Percentiles rank a stretch among this genome's conserved stretches.
These are phyloP conservation scores for Phytophthora lateralis DNA, from an alignment of 352 stramenopile genomes.

Conservation along the genomic window DNA sequence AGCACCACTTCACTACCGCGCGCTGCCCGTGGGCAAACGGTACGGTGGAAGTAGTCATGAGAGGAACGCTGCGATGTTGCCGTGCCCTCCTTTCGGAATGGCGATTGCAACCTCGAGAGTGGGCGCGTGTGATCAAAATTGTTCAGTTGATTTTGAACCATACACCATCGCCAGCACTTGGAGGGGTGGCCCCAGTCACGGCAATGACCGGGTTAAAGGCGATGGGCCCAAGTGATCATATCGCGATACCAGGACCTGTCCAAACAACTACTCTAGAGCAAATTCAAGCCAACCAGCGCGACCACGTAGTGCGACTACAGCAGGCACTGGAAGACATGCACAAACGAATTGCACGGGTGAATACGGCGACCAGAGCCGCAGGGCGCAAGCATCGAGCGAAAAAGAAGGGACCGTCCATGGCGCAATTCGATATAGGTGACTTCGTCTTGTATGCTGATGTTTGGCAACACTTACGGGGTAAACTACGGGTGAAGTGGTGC, in stretches of 20 bases:
- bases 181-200: no score
- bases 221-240: neutral
- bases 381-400: no score
- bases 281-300: neutral
- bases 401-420: neutral
- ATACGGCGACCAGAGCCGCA: no score
- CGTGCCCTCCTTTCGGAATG: neutral
- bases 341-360: neutral
- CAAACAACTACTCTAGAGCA: neutral
- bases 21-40: no score
- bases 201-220: no score
- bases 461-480: neutral
- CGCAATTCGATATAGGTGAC: constrained; percentile 23
- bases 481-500: constrained; percentile 19
- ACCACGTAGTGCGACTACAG: neutral
- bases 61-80: neutral
- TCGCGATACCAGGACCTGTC: constrained; percentile 1
- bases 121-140: constrained; percentile 18
- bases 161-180: no score
- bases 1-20: no score
- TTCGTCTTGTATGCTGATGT: constrained; percentile 25
- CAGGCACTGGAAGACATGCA: constrained; percentile 1
- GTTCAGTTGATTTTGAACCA: constrained; percentile 1
- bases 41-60: no score
- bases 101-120: constrained; percentile 4